Percentiles rank a stretch among this genome's conserved stretches.
These are phyloP conservation scores for Trametes pubescens DNA, from an alignment of 1,284 basidiomycete genomes.

Conservation along the genomic window DNA sequence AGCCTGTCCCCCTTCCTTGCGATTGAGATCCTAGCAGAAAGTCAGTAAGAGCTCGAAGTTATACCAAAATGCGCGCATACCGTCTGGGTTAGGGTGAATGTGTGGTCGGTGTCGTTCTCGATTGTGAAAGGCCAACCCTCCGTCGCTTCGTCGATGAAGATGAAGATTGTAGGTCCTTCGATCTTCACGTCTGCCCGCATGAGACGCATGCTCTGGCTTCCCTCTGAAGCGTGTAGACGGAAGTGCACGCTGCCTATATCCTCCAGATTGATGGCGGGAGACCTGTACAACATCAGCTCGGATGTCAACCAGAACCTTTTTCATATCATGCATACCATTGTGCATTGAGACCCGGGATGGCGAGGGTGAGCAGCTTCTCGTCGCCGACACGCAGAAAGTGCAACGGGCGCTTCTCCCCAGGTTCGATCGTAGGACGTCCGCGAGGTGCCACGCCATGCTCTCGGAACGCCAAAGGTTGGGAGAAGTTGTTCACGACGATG, in stretches of 20 bases:
- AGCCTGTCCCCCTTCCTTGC: slow-evolving; percentile 47
- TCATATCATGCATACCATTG: slow-evolving; percentile 69
- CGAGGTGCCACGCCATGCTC: slow-evolving; percentile 83
- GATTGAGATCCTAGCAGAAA: slow-evolving; percentile 56
- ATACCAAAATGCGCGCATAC: slow-evolving; percentile 50
- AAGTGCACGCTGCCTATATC: slow-evolving; percentile 91
- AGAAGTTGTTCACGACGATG: slow-evolving; percentile 86
- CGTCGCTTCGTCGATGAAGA: slow-evolving; percentile 74
- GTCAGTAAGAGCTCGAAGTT: slow-evolving; percentile 3
- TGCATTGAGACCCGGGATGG: slow-evolving; percentile 85
- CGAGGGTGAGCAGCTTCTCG: slow-evolving; percentile 82
- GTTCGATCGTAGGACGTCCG: slow-evolving; percentile 70
- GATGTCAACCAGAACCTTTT: not conserved
- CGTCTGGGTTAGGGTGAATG: slow-evolving; percentile 80
- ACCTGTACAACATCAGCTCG: slow-evolving; percentile 65
- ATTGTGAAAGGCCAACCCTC: slow-evolving; percentile 91
- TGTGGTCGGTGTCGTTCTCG: slow-evolving; percentile 88
- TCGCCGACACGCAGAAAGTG: slow-evolving; percentile 73
- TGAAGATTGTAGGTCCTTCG: slow-evolving; percentile 90
- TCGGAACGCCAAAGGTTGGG: slow-evolving; percentile 79
- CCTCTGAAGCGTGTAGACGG: slow-evolving; percentile 61
- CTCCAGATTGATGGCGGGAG: slow-evolving; percentile 90
- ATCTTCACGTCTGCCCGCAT: slow-evolving; percentile 87
- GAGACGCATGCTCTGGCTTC: slow-evolving; percentile 60
- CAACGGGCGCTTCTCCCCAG: slow-evolving; percentile 78